Percentiles rank a stretch among this genome's conserved stretches.
Evolutionary conservation across 1,284 basidiomycete species (phyloP).

Genomic region (Phellinidium pouzarii): DNA sequence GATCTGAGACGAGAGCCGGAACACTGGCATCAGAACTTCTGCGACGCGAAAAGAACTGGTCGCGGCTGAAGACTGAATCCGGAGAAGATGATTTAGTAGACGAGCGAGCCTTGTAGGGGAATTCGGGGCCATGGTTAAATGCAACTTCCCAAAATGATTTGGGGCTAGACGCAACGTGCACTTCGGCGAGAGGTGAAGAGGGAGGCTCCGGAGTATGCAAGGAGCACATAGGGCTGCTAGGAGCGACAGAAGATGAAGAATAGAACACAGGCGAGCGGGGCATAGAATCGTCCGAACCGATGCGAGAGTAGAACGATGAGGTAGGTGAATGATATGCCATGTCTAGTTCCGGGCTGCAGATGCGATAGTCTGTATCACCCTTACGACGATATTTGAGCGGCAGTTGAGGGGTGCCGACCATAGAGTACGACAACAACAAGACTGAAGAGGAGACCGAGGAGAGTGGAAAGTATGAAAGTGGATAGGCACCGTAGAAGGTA

Average conservation of each 20-base stretch:
- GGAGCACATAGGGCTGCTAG: constrained; percentile 17
- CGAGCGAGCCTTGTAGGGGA: constrained; percentile 14
- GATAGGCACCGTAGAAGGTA: constrained; percentile 6
- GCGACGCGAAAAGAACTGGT: constrained; percentile 6
- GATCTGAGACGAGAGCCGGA: constrained; percentile 15
- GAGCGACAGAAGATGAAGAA: constrained; percentile 11
- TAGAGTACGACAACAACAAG: neutral
- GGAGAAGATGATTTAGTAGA: neutral
- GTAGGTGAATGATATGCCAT: constrained; percentile 6
- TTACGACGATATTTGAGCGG: constrained; percentile 16
- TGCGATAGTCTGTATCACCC: constrained; percentile 6
- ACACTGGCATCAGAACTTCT: constrained; percentile 11
- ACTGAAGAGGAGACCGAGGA: neutral
- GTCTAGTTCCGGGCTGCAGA: constrained; percentile 8
- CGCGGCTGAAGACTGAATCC: constrained; percentile 7
- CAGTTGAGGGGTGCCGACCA: constrained; percentile 15
- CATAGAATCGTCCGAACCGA: constrained; percentile 6
- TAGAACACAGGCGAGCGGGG: constrained; percentile 12
- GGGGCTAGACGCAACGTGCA: constrained; percentile 15
- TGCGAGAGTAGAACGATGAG: constrained; percentile 1
- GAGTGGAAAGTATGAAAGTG: neutral
- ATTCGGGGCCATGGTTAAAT: constrained; percentile 16
- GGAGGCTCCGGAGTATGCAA: constrained; percentile 17
- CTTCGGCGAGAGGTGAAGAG: constrained; percentile 13
- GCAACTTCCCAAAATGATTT: constrained; percentile 18